Base-by-base conservation (phyloP, 2,329 filamentous ascomycete species). In the Trichoderma harzianum region DNA sequence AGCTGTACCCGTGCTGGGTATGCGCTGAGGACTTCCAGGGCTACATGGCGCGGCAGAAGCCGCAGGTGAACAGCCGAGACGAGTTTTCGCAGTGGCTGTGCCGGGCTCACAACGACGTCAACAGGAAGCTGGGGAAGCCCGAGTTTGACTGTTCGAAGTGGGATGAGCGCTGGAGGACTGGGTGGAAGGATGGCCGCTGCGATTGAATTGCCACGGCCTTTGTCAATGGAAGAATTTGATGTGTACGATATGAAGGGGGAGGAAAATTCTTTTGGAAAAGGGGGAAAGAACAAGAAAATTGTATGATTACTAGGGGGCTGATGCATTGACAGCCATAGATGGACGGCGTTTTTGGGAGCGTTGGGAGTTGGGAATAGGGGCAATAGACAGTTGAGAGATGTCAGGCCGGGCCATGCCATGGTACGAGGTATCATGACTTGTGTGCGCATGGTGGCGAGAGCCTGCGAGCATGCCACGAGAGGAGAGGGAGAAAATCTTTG, bases 141-240 rank as follows among this genome's bases (percentile, higher is more conserved):
- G 87, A 88, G 76, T 99, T 99, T 83, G 94, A 99, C 85, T 99
- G 96, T 83, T 86, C 85, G 70, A 89, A 86, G 77, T 98, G 96
- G 95, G 91, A 98, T 81, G 93, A 98, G 86, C 88, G 96, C 80
- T 99, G 96, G 96, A 87, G 92, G 83, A 96, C 92, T 1, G 96
- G 96, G 0, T 98, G 93, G 91, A 89, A 88, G 79, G 91, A 91
- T 77, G 89, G 89, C 34, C 84, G 87, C 3, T 91, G 89, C 76
- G 88, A 89, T 74, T 90, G 73, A 73, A 43, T n/a, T 43, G 39
- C 39, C 39, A 43, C 21, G 14, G 21, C 7, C 6, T 14, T 26
- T 16, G 39, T n/a, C 39, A n/a, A 43, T 43, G 11, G 1, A 34
- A 26, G 43, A 47, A 47, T 43, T 16, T 39, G 32, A 43, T 43